Percentiles rank a stretch among this genome's conserved stretches.
phyloP scores from a whole-genome alignment of 495 filamentous ascomycete species.

The Penicillium bialowiezense region DNA sequence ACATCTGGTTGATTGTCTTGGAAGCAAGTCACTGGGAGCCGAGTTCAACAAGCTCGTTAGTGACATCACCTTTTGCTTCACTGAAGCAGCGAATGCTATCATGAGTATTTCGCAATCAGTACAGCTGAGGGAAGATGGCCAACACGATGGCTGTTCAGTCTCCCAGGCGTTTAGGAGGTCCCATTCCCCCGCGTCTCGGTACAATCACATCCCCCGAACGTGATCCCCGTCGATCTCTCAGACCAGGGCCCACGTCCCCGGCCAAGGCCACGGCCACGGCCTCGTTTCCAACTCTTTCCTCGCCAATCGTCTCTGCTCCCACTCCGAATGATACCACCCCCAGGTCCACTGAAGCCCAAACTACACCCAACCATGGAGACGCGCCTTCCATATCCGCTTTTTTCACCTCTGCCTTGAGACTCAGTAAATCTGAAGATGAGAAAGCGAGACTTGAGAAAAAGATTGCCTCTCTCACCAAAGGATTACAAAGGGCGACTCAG shows the following conservation, averaged over 20 bases:
- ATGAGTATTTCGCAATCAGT: neutral
- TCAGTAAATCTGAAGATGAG: conserved; percentile 12
- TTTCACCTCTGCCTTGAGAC: neutral
- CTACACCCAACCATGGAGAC: too few species aligned
- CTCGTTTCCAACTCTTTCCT: too few species aligned
- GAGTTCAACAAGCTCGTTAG: too few species aligned
- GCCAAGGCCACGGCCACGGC: too few species aligned
- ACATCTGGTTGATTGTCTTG: too few species aligned
- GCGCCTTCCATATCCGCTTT: neutral
- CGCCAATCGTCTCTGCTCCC: too few species aligned
- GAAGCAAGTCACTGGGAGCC: too few species aligned
- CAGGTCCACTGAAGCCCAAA: too few species aligned
- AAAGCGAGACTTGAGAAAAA: conserved; percentile 23
- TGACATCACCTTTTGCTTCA: neutral
- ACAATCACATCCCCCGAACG: neutral
- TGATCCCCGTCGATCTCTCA: too few species aligned
- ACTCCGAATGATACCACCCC: too few species aligned
- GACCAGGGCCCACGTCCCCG: too few species aligned
- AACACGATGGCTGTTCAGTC: neutral
- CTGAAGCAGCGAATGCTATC: neutral
- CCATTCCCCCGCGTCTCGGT: neutral
- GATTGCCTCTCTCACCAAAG: conserved; percentile 10
- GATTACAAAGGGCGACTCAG: conserved; percentile 20
- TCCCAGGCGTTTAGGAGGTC: neutral
- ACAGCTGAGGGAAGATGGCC: neutral